These are phyloP conservation scores for Asclepias syriaca DNA, from an alignment of 257 asterid species.

Conservation along the genomic window DNA sequence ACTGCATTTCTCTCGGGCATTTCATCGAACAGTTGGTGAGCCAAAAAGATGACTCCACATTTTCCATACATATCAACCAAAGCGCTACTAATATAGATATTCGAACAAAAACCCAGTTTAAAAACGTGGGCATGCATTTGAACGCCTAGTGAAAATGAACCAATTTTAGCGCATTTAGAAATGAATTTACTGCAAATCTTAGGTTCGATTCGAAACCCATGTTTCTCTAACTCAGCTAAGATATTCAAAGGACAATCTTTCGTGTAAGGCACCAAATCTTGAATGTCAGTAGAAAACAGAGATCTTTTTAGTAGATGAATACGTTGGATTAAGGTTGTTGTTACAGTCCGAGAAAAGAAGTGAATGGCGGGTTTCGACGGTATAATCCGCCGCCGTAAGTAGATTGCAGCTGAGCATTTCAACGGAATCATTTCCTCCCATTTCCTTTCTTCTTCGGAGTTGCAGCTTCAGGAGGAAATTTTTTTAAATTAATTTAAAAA, in stretches of 20 bases:
- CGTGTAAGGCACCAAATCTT: background rate
- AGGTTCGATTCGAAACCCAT: constrained; percentile 26
- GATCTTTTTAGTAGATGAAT: background rate
- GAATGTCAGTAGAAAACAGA: constrained; percentile 18
- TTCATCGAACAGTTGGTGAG: constrained; percentile 32
- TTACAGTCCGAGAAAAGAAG: constrained; percentile 16
- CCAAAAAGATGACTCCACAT: constrained; percentile 23
- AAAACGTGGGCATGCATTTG: constrained; percentile 45
- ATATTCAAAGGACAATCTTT: constrained; percentile 11
- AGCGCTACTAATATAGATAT: constrained; percentile 40
- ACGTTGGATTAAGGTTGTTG: constrained; percentile 12
- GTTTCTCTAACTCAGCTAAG: constrained; percentile 20
- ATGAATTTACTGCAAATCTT: constrained; percentile 36
- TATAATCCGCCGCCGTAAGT: background rate
- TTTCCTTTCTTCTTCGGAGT: background rate
- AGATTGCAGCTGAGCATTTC: constrained; percentile 12
- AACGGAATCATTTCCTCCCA: constrained; percentile 23
- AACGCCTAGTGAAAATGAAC: constrained; percentile 25
- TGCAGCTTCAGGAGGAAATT: background rate
- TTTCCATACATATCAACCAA: constrained; percentile 32
- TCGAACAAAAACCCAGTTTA: constrained; percentile 43
- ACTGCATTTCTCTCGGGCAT: constrained; percentile 32
- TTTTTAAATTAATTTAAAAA: too few relatives aligned
- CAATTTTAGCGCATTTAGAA: constrained; percentile 38
- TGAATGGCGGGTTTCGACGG: constrained; percentile 1